Percentiles rank a stretch among this genome's conserved stretches.
Evolutionary conservation across 1,284 basidiomycete species (phyloP).

Genomic region (Trichosporon coremiiforme): DNA sequence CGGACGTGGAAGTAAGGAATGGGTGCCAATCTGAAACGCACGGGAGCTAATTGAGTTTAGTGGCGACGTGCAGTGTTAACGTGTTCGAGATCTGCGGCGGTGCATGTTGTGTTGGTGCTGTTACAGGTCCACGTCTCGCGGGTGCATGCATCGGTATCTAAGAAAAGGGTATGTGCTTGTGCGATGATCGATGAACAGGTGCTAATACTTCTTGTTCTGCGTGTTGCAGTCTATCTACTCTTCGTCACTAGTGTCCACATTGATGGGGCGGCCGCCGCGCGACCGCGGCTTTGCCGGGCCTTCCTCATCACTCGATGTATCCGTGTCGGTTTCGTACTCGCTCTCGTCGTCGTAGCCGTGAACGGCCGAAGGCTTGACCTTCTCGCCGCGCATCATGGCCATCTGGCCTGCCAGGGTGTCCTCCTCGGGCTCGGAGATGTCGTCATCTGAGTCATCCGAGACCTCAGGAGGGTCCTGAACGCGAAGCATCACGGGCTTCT

Average conservation of each 20-base stretch:
- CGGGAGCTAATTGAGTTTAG: neutral
- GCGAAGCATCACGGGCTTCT: slow-evolving; percentile 72
- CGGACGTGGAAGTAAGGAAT: too few relatives aligned
- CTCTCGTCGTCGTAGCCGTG: slow-evolving; percentile 59
- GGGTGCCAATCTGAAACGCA: neutral
- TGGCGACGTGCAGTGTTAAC: too few relatives aligned
- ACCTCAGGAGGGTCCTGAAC: slow-evolving; percentile 72
- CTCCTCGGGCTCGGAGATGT: slow-evolving; percentile 95
- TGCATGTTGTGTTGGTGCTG: neutral
- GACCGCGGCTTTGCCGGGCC: slow-evolving; percentile 32
- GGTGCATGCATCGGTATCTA: slow-evolving; percentile 19
- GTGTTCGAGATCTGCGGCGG: neutral
- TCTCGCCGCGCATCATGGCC: slow-evolving; percentile 91
- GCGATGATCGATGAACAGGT: slow-evolving; percentile 22
- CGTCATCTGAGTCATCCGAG: slow-evolving; percentile 71
- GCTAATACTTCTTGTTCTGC: slow-evolving; percentile 43
- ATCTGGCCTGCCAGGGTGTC: slow-evolving; percentile 96
- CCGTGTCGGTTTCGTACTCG: slow-evolving; percentile 54
- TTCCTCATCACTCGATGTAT: slow-evolving; percentile 60
- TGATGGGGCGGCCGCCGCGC: slow-evolving; percentile 39
- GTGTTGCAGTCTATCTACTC: slow-evolving; percentile 43
- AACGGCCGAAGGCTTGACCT: slow-evolving; percentile 68
- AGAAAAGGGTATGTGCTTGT: slow-evolving; percentile 17
- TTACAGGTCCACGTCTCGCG: slow-evolving; percentile 13
- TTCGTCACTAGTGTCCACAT: slow-evolving; percentile 57